Evolutionary conservation across 768 basidiomycete genomes (phyloP).

Genomic region (Lactarius akahatsu): DNA sequence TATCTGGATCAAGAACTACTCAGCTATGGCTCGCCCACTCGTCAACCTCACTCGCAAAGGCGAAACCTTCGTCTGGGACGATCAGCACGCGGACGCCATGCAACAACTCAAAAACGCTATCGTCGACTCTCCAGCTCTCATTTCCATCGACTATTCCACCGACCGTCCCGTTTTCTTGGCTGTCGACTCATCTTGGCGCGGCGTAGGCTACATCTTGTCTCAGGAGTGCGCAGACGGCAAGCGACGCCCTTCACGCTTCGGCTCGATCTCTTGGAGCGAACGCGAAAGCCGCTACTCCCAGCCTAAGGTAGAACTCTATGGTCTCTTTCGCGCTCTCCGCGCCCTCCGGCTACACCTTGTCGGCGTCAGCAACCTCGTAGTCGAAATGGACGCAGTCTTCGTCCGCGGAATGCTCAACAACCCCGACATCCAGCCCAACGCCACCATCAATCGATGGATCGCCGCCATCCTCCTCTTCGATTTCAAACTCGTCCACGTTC

Average conservation of each 20-base stretch:
- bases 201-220: slow-evolving; percentile 32
- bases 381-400: too few relatives aligned
- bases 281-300: slow-evolving; percentile 31
- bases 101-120: neutral
- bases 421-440: too few relatives aligned
- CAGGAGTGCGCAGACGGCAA: slow-evolving; percentile 31
- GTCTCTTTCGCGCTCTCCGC: slow-evolving; percentile 27
- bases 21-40: too few relatives aligned
- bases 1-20: too few relatives aligned
- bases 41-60: too few relatives aligned
- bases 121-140: slow-evolving; percentile 23
- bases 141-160: slow-evolving; percentile 32
- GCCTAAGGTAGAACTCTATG: slow-evolving; percentile 35
- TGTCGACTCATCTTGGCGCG: slow-evolving; percentile 33
- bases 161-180: slow-evolving; percentile 29
- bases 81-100: too few relatives aligned
- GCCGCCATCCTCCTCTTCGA: too few relatives aligned
- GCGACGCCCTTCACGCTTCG: slow-evolving; percentile 37
- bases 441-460: too few relatives aligned
- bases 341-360: slow-evolving; percentile 31
- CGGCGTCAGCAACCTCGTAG: too few relatives aligned
- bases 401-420: too few relatives aligned
- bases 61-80: neutral
- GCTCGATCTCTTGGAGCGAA: slow-evolving; percentile 41
- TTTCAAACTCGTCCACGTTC: too few relatives aligned